These are phyloP conservation scores for Xylaria bambusicola DNA, from an alignment of 495 filamentous ascomycete species.

Conservation along the genomic window DNA sequence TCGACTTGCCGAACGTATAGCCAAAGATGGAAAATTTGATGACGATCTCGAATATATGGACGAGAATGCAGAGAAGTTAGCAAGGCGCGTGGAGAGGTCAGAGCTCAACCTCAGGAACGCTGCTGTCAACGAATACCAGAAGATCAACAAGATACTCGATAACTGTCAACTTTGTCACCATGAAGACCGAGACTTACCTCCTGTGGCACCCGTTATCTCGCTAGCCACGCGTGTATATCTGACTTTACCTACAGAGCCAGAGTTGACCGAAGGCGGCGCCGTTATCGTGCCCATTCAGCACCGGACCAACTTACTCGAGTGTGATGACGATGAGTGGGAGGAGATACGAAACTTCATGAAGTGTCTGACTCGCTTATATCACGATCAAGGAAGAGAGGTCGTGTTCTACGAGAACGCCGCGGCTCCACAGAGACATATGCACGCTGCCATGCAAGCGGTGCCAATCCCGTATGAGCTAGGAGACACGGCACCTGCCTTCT, in stretches of 20 bases:
- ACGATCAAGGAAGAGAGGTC: slow-evolving; percentile 85
- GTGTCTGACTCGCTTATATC: slow-evolving; percentile 87
- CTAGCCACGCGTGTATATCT: slow-evolving; percentile 85
- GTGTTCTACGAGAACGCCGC: slow-evolving; percentile 98
- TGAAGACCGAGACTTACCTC: slow-evolving; percentile 80
- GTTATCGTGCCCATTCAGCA: slow-evolving; percentile 90
- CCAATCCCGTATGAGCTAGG: slow-evolving; percentile 86
- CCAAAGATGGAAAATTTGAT: slow-evolving; percentile 89
- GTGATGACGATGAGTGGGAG: slow-evolving; percentile 99
- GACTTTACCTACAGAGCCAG: slow-evolving; percentile 86
- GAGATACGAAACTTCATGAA: slow-evolving; percentile 99
- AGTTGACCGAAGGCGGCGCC: slow-evolving; percentile 79
- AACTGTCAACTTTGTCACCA: slow-evolving; percentile 90
- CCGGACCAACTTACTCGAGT: slow-evolving; percentile 86
- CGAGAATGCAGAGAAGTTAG: slow-evolving; percentile 89
- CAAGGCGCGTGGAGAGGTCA: slow-evolving; percentile 84
- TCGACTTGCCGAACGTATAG: slow-evolving; percentile 85
- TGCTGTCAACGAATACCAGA: slow-evolving; percentile 85
- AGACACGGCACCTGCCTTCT: slow-evolving; percentile 90
- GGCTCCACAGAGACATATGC: slow-evolving; percentile 70
- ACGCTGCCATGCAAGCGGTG: slow-evolving; percentile 84
- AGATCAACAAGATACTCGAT: slow-evolving; percentile 85
- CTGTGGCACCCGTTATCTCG: slow-evolving; percentile 87
- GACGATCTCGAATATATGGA: slow-evolving; percentile 96
- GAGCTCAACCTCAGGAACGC: slow-evolving; percentile 87